Evolutionary conservation across 805 yeast species (phyloP), one percentile per base, ranked within the genome.

Genomic region (Candida sithepensis): DNA sequence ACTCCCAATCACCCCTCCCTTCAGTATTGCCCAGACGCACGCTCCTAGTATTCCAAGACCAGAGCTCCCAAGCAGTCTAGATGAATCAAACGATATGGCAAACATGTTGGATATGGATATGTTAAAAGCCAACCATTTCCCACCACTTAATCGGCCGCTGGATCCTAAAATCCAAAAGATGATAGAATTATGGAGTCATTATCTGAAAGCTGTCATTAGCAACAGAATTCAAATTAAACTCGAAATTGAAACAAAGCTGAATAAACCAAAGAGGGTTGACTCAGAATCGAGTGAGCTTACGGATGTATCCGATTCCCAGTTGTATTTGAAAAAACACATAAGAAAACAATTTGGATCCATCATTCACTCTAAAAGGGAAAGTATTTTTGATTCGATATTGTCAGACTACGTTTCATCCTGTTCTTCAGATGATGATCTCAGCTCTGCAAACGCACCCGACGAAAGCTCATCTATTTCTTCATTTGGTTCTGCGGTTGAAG

Each of bases 181-280:
- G 7, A 23, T 57, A 12, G 46, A 48, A 5, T 40, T 61, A 19
- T 66, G 70, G 70, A 43, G 48, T 3, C 65, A 64, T 32, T 61
- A 59, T 44, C 37, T 66, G 37, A 58, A 56, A 43, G 45, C 47
- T 4, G 56, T 54, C 12, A 50, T 66, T 18, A 50, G 50, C 20
- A 58, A 55, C 39, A 56, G 69, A 34, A 57, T 66, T 28, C 59
- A 53, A 34, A 56, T 65, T 52, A 61, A 63, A 23, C 30, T 64
- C 12, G 67, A 63, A 38, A 48, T 64, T 34, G 49, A 47, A 14
- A 49, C 42, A 20, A 39, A 39, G 18, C 40, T 54, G 5, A 40
- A 48, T 7, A 46, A 36, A 14, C 46, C 48, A 8, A 16, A 12
- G 16, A 3, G 3, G 6, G 7, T 16, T 12, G 23, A 26, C 4